These are phyloP conservation scores for Mentha longifolia DNA, from an alignment of 257 asterid species.

Conservation along the genomic window DNA sequence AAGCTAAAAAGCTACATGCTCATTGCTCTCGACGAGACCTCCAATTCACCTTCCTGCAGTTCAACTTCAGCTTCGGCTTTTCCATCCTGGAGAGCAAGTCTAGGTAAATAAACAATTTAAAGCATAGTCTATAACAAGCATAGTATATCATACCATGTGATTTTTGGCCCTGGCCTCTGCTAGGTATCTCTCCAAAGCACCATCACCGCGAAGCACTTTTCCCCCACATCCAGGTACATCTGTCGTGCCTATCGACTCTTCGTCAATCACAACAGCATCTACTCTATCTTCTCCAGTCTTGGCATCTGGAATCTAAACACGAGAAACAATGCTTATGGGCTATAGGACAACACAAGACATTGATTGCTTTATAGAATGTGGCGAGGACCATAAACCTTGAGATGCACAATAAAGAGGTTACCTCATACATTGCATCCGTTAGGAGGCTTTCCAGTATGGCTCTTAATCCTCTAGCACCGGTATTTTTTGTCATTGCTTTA, in stretches of 20 bases:
- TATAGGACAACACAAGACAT: slow-evolving; percentile 7
- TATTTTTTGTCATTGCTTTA: slow-evolving; percentile 78
- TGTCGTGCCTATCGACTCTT: slow-evolving; percentile 68
- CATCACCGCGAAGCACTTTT: slow-evolving; percentile 74
- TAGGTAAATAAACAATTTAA: slow-evolving; percentile 19
- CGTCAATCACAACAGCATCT: slow-evolving; percentile 83
- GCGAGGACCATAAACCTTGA: slow-evolving; percentile 4
- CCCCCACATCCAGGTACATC: slow-evolving; percentile 73
- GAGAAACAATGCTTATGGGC: slow-evolving; percentile 6
- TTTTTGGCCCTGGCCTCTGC: slow-evolving; percentile 45
- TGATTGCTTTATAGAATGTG: slow-evolving; percentile 3
- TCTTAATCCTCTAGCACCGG: slow-evolving; percentile 97
- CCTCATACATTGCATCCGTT: slow-evolving; percentile 94
- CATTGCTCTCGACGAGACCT: slow-evolving; percentile 75
- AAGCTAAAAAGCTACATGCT: slow-evolving; percentile 53
- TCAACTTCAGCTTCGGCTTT: slow-evolving; percentile 40
- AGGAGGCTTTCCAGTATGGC: slow-evolving; percentile 80
- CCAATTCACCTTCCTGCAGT: slow-evolving; percentile 57
- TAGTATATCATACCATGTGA: slow-evolving; percentile 44
- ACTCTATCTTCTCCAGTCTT: slow-evolving; percentile 63
- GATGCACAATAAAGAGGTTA: slow-evolving; percentile 35
- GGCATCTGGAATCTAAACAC: slow-evolving; percentile 73
- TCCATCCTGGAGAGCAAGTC: slow-evolving; percentile 50
- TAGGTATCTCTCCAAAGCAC: slow-evolving; percentile 68
- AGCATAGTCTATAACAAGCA: not conserved